Base-by-base conservation (phyloP, 352 stramenopile genomes). In the Halophytophthora polymorphica region DNA sequence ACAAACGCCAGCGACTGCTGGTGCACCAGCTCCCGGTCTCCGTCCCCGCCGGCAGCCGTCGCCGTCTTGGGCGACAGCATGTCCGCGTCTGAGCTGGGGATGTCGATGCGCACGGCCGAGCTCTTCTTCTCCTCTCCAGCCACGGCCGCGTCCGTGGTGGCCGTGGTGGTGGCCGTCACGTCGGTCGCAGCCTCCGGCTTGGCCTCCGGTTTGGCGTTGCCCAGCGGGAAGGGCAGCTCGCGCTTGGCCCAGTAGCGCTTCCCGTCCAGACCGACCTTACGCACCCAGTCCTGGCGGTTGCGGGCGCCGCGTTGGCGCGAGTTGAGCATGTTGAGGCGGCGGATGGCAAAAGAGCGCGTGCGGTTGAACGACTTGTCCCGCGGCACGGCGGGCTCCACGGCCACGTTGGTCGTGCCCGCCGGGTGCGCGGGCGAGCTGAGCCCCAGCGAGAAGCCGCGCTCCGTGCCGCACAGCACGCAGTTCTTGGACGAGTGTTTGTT, bases 281-380 rank as follows among this genome's bases (percentile, higher is more conserved):
- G 83, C 1, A 94, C 73, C 83, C 83, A 94, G 45, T 92, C 81
- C 56, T 90, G 75, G 13, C 81, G 79, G 64, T 89, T 91, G 31
- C 83, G 69, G 10, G 83, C 83, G 17, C 83, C 83, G 33, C 83
- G 79, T 62, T 94, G 83, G 12, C 83, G 71, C 2, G 79, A 75
- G 52, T 86, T 94, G 22, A 94, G 73, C 83, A 91, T 90, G 63
- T 94, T 94, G 18, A 94, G 69, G 1, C 83, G 75, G n/a, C 83
- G 79, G 49, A 94, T 91, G 6, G 83, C 83, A 56, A 94, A 94
- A 29, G 83, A 94, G 3, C 81, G 74, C 46, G 82, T 91, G 36
- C 83, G 81, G 64, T 94, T 94, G 61, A 94, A 94, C 36, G 73
- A 88, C 17, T 73, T 72, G 46, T 90, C 73, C 17, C 64, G 60